phyloP scores from a whole-genome alignment of 495 filamentous ascomycete species.

The Penicillium cosmopolitanum region DNA sequence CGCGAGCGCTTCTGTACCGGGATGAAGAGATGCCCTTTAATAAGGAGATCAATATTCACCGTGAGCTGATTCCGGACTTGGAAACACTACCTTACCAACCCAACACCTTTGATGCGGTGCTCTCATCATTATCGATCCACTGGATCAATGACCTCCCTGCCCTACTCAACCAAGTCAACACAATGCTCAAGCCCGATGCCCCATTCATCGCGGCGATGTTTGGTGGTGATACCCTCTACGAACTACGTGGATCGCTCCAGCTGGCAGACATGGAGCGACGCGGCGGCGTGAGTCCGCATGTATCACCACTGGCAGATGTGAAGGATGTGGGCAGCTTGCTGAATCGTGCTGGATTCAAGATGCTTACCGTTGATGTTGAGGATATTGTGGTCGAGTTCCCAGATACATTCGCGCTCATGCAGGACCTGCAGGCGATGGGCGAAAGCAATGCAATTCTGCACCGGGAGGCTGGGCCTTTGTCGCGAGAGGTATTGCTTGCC shows the following conservation, averaged over 20 bases:
- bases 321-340: conserved; percentile 88
- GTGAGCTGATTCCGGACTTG: conserved; percentile 67
- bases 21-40: conserved; percentile 81
- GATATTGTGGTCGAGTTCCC: conserved; percentile 96
- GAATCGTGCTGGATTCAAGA: conserved; percentile 85
- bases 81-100: conserved; percentile 77
- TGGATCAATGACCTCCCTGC: conserved; percentile 97
- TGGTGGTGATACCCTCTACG: conserved; percentile 91
- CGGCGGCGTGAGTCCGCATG: conserved; percentile 84
- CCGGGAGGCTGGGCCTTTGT: conserved; percentile 73
- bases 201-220: conserved; percentile 97
- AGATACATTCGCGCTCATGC: conserved; percentile 88
- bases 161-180: conserved; percentile 77
- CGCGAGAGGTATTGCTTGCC: conserved; percentile 83
- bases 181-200: conserved; percentile 82
- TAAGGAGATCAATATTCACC: conserved; percentile 65
- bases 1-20: conserved; percentile 75
- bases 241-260: conserved; percentile 92
- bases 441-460: conserved; percentile 85
- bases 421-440: conserved; percentile 92
- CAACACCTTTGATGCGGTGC: conserved; percentile 83
- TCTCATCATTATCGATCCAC: conserved; percentile 86
- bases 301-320: conserved; percentile 90
- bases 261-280: conserved; percentile 86
- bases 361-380: conserved; percentile 96